phyloP scores from a whole-genome alignment of 148 eudicot species.

The Chenopodium album region DNA sequence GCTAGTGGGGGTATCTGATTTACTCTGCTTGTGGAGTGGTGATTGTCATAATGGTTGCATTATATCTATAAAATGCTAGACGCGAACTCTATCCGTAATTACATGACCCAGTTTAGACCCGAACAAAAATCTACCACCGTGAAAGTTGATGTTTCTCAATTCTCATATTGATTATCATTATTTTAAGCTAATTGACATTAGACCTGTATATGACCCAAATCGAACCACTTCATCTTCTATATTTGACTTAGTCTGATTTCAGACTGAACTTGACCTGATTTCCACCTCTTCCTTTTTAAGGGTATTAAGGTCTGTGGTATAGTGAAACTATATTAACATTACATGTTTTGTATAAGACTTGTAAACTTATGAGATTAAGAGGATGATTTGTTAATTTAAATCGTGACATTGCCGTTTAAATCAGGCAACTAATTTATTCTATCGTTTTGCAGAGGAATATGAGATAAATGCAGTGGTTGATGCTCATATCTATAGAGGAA shows the following conservation, averaged over 20 bases:
- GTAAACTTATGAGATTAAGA: neutral
- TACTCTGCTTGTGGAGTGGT: no score
- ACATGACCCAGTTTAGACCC: no score
- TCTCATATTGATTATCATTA: neutral
- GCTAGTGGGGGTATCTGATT: no score
- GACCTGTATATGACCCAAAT: neutral
- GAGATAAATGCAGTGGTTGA: conserved; percentile 55
- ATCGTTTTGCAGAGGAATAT: conserved; percentile 48
- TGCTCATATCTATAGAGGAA: conserved; percentile 52
- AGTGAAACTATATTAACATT: neutral
- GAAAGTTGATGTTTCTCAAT: neutral
- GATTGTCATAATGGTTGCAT: no score
- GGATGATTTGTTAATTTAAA: neutral
- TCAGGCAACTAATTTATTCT: neutral
- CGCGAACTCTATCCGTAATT: no score
- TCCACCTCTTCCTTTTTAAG: neutral
- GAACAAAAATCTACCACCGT: no score
- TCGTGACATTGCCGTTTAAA: neutral
- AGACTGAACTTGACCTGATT: neutral
- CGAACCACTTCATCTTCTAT: neutral
- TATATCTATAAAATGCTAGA: no score
- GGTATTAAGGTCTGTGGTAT: no score
- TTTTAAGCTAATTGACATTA: neutral
- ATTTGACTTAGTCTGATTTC: neutral
- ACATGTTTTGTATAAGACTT: neutral